A percentile compares a stretch with the other conserved stretches of the same genome.
Evolutionary conservation across 805 yeast genomes (phyloP).

Genomic region (Yarrowia sp.): DNA sequence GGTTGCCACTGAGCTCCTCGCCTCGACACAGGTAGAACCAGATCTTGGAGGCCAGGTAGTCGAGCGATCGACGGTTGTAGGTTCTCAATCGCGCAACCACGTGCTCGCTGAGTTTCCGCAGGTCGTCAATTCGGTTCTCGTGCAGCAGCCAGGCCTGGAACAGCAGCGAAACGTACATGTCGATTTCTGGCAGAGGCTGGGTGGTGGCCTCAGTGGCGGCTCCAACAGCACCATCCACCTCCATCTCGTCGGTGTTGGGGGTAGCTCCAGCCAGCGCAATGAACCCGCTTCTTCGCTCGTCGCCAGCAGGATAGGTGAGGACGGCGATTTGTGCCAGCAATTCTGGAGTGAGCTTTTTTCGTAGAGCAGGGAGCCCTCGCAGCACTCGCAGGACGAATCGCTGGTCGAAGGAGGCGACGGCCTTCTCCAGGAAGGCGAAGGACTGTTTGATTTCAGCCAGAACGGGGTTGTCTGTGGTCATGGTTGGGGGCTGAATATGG

Average conservation of each 20-base stretch:
- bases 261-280: slow-evolving; percentile 43
- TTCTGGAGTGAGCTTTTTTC: slow-evolving; percentile 65
- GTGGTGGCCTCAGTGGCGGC: slow-evolving; percentile 27
- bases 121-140: slow-evolving; percentile 60
- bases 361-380: slow-evolving; percentile 77
- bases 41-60: slow-evolving; percentile 83
- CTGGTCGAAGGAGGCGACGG: slow-evolving; percentile 78
- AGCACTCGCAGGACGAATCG: slow-evolving; percentile 85
- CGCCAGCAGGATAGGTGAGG: slow-evolving; percentile 60
- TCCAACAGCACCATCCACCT: slow-evolving; percentile 40
- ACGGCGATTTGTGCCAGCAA: slow-evolving; percentile 64
- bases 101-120: slow-evolving; percentile 52
- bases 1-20: slow-evolving; percentile 63
- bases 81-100: slow-evolving; percentile 55
- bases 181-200: slow-evolving; percentile 74
- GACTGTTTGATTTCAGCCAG: slow-evolving; percentile 49
- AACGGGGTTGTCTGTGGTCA: slow-evolving; percentile 32
- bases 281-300: slow-evolving; percentile 50
- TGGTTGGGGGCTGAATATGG: slow-evolving; percentile 8
- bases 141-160: slow-evolving; percentile 81
- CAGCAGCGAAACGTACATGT: slow-evolving; percentile 77
- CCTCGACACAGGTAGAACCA: slow-evolving; percentile 92
- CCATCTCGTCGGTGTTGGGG: slow-evolving; percentile 45
- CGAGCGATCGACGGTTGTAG: slow-evolving; percentile 83
- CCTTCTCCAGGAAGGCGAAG: slow-evolving; percentile 62